Conservation (phyloP, 2,329 filamentous ascomycete genomes). For the Pseudogymnoascus sp. region DNA sequence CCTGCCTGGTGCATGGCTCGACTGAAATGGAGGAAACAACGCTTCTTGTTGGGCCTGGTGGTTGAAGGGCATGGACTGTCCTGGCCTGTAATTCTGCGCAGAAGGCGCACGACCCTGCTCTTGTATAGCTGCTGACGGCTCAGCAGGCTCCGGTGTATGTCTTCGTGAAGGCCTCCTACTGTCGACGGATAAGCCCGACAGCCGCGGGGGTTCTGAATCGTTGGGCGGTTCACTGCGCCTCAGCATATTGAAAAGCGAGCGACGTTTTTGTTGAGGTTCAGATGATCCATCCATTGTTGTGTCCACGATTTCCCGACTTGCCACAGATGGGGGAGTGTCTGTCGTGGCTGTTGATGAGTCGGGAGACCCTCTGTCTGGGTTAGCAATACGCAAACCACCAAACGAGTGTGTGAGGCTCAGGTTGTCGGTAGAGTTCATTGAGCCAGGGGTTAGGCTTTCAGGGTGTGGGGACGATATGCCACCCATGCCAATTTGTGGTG, state of each 20-base stretch:
- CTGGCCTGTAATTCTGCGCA: slow-evolving; percentile 29
- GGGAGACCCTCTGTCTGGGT: slow-evolving; percentile 62
- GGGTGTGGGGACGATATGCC: background rate
- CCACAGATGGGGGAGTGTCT: slow-evolving; percentile 17
- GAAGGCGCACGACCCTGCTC: slow-evolving; percentile 22
- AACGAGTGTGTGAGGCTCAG: slow-evolving; percentile 85
- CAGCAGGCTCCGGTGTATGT: slow-evolving; percentile 19
- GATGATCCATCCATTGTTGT: slow-evolving; percentile 17
- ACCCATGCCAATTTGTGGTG: slow-evolving; percentile 2
- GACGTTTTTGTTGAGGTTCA: slow-evolving; percentile 23
- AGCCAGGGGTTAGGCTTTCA: slow-evolving; percentile 2
- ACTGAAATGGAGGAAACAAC: slow-evolving; percentile 34
- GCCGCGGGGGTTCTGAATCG: slow-evolving; percentile 16
- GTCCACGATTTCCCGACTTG: slow-evolving; percentile 22
- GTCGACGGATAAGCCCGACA: background rate
- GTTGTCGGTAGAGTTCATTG: slow-evolving; percentile 60
- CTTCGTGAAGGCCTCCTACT: background rate
- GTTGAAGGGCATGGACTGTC: slow-evolving; percentile 33
- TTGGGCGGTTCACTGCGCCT: slow-evolving; percentile 21
- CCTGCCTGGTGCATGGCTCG: slow-evolving; percentile 33
- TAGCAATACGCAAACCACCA: slow-evolving; percentile 91
- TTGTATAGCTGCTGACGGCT: slow-evolving; percentile 20
- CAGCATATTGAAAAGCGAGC: slow-evolving; percentile 29
- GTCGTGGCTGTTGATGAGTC: slow-evolving; percentile 13
- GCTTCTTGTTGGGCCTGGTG: slow-evolving; percentile 35